Evolutionary conservation across 768 basidiomycete species (phyloP), one percentile per base, ranked within the genome.

Genomic region (Lactarius hengduanensis): DNA sequence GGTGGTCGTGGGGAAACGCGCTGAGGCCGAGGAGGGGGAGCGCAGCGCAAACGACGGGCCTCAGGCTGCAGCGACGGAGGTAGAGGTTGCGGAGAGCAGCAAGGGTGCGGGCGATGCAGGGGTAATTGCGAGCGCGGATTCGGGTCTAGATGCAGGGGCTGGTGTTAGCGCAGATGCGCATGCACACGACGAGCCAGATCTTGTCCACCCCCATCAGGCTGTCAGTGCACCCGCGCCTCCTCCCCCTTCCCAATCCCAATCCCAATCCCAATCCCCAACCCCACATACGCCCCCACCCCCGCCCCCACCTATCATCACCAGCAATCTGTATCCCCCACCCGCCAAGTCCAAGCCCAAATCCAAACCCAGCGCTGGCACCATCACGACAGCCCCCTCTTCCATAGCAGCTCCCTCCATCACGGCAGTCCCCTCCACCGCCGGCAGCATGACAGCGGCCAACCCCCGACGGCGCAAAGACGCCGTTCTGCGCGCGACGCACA

Each of bases 401-500:
- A 22, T 3, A 18, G 43, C 18, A 9, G 43, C 43, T 6, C 43
- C 43, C 10, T 38, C 30, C 13, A 22, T 28, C 26, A 3, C 45
- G 9, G 2, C 18, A 22, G 3, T 32, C 6, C n/a, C 20, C 55
- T n/a, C 40, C 32, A 20, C 40, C 4, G 18, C 43, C 43, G 9
- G 18, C 30, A 16, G 1, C 22, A 20, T 26, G 1, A 18, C 32
- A 16, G 8, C 34, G 6, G 5, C 32, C 13, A 16, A 32, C 38
- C 57, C 65, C 1, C 65, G 65, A 45, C 62, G 22, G 18, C 65
- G 65, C 65, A 66, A 63, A 20, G 65, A 66, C 40, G 65, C 65
- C 38, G 65, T 66, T 0, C 60, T 61, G 26, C 61, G 61, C 57
- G 20, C 55, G 13, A 4, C 41, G 22, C 59, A n/a, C 50, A 8